Base-by-base conservation (phyloP, 768 basidiomycete species). In the Leccinum boreale region DNA sequence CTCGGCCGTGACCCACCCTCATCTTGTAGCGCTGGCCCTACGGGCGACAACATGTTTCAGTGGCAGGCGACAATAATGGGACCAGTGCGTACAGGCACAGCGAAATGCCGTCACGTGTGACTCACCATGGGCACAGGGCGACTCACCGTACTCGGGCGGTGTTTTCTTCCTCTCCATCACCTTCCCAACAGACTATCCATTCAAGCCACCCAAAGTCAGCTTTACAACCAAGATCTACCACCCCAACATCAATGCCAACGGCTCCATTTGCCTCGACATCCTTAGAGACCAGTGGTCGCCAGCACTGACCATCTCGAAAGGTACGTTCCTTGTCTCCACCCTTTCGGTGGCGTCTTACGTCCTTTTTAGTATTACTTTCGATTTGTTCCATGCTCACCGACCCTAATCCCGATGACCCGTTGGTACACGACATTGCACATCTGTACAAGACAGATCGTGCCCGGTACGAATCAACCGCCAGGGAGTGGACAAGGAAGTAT, bases 11-110 rank as follows among this genome's bases (percentile, higher is more conserved):
- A 99, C 81, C 97, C 97, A 75, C 97, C 97, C 66, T 94, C 95
- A 54, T 98, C 97, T 57, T 99, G 97, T 88, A 95, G 93, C 68
- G 97, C 97, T 67, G 97, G 97, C 53, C 97, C 97, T 46, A 94
- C 90, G 59, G 93, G 93, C 53, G 95, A 98, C 73, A 95, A 98
- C 78, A 88, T 98, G 87, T 99, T 98, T 82, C 87, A 94, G 73
- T 98, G 95, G 96, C 94, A 98, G 75, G 96, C 96, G 60, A 98
- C 96, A 65, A 98, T 98, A 74, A 98, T 98, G 96, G 96, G 96
- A 45, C 96, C 96, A 58, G 95, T 96, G 70, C 74, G 94, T 80
- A 49, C 1, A 19, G 29, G 9, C 52, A 48, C 52, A 55, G 28
- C 52, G 55, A 36, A n/a, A 49, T 33, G 29, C 49, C 52, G 47